Base-by-base conservation (phyloP, 1,139 yeast species). In the Suhomyces taliae region DNA sequence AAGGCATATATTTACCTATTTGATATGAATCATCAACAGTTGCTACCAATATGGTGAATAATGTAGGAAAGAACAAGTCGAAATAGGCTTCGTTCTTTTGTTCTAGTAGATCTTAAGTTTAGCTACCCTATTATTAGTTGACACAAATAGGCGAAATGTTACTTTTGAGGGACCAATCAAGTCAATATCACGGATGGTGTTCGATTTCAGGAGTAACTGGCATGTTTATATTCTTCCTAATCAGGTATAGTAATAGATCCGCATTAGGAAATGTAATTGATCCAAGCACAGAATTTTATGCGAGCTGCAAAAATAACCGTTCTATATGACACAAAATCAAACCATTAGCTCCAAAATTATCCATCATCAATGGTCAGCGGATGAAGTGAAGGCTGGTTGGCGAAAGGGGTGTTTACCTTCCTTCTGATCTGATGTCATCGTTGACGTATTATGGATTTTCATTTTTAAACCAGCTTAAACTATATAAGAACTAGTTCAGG, bases 211-310 rank as follows among this genome's bases (percentile, higher is more conserved):
- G 26, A 26, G 27, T 5, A n/a, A 15, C 4, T 8, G 11, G 35
- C n/a, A 10, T 47, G 36, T 48, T 48, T 43, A 32, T 14, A 1
- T 36, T 15, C 48, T 51, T 8, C 60, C 58, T 31, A 46, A 50
- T 40, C 41, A 38, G 59, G 60, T 32, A 53, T 40, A 33, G 39
- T 53, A 45, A 54, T 54, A 45, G 49, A 26, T 45, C 43, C 32
- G 32, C 7, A 50, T 40, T 44, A 40, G 59, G 60, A 34, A 53
- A 40, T 36, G 40, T 53, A 45, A 55, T 54, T 46, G 50, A 27
- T 45, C 43, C 34, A 27, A 29, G 32, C 36, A 6, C 8, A 11
- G 39, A 41, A 35, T 35, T 27, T 47, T 29, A 9, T 29, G 32
- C 32, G 32, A 11, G 43, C 37, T 26, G 15, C 37, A 39, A 27